Percentiles rank a stretch among this genome's conserved stretches.
Evolutionary conservation across 2,329 filamentous ascomycete species (phyloP).

Genomic region (Ophiostoma triangulosporum): DNA sequence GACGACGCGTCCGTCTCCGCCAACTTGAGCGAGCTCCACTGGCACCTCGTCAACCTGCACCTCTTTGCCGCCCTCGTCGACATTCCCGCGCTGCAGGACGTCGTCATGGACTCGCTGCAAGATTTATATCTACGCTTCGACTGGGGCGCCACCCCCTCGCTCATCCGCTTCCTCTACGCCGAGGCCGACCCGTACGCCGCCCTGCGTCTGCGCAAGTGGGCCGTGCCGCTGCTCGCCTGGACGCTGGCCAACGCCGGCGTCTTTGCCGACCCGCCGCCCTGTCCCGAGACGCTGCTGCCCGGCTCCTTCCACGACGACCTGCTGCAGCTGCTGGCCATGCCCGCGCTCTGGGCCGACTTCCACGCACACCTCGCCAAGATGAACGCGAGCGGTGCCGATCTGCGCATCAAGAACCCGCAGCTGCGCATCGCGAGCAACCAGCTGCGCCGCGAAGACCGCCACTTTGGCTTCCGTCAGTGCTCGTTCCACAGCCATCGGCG

Average conservation of each 20-base stretch:
- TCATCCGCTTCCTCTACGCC: conserved; percentile 40
- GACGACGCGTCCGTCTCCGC: conserved; percentile 10
- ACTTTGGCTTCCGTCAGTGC: conserved; percentile 48
- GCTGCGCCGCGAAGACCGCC: conserved; percentile 40
- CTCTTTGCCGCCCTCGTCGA: conserved; percentile 41
- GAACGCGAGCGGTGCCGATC: conserved; percentile 33
- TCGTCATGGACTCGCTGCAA: conserved; percentile 44
- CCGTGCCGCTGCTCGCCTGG: conserved; percentile 48
- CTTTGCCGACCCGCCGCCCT: not conserved
- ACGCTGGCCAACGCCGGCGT: conserved; percentile 24
- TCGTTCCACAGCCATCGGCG: conserved; percentile 47
- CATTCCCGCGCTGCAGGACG: conserved; percentile 38
- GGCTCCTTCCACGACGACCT: conserved; percentile 16
- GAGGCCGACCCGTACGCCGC: conserved; percentile 35
- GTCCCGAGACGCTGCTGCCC: not conserved
- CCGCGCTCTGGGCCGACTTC: conserved; percentile 38
- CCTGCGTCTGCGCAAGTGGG: conserved; percentile 43
- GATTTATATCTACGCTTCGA: conserved; percentile 45
- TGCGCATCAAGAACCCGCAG: conserved; percentile 47
- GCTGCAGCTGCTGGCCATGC: conserved; percentile 30
- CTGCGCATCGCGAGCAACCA: conserved; percentile 43
- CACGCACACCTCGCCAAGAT: conserved; percentile 39
- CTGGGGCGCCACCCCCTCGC: conserved; percentile 41
- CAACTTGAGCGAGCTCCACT: conserved; percentile 31
- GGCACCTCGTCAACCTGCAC: conserved; percentile 42